Evolutionary conservation across 352 stramenopile species (phyloP), one percentile per base, ranked within the genome.

Genomic region (Globisporangium abappressorium): DNA sequence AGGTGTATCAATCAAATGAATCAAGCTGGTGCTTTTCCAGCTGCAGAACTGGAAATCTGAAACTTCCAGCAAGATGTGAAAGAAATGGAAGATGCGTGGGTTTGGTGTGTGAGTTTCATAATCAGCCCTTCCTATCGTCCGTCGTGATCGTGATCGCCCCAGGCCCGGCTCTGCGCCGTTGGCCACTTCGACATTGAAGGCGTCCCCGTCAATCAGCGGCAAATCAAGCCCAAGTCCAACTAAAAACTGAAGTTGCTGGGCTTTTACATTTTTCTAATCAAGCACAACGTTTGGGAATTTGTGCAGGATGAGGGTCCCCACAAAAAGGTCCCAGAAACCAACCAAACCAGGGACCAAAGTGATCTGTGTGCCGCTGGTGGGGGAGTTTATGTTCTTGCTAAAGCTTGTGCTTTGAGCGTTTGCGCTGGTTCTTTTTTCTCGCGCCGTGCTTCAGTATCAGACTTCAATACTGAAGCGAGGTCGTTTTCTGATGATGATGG

Each of bases 391-490:
- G n/a, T 47, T 47, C 12, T 20, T 46, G 18, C 5, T 20, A 14
- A 12, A 20, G 20, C 18, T 14, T 8, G n/a, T n/a, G n/a, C n/a
- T n/a, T n/a, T n/a, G n/a, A n/a, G n/a, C 41, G 2, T 20, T 8
- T 14, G 14, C 15, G 2, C 14, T 20, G 41, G 38, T 47, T 47
- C 14, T 47, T 47, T 47, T 47, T 47, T 47, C 41, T 47, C 36
- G 36, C 12, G 11, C 41, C 22, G 36, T 33, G 26, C 54, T 58
- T 58, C 54, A 58, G 54, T 41, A 58, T 58, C 14, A 5, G 22
- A 58, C 54, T 58, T 58, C 54, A 38, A 41, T 38, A 58, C 54
- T 58, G 54, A 58, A 58, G 53, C 51, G 33, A 33, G 20, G 47
- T 11, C 26, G 2, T 12, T 43, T 43, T 43, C 14, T 47, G 41